Evolutionary conservation across 495 filamentous ascomycete species (phyloP).

Genomic region (Xylona heveae): DNA sequence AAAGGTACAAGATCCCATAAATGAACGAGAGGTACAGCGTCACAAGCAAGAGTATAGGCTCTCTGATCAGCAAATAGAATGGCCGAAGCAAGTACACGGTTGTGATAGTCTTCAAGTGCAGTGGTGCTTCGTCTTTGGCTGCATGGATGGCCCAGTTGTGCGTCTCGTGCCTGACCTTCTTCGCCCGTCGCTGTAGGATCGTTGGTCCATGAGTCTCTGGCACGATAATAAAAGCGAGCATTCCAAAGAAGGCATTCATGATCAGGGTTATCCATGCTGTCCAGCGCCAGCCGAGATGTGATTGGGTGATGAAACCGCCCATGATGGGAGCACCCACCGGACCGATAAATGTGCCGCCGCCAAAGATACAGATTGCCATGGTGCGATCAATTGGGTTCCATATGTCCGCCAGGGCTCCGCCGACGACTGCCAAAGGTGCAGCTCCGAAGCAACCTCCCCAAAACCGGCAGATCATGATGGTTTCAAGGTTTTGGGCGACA

Average conservation of each 20-base stretch:
- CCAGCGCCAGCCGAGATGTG: slow-evolving; percentile 18
- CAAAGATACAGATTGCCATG: neutral
- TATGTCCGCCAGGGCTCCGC: neutral
- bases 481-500: slow-evolving; percentile 33
- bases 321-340: slow-evolving; percentile 13
- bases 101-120: slow-evolving; percentile 23
- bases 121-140: slow-evolving; percentile 30
- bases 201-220: slow-evolving; percentile 39
- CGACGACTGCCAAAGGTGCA: slow-evolving; percentile 27
- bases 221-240: slow-evolving; percentile 18
- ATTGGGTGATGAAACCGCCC: slow-evolving; percentile 13
- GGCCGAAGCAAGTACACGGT: slow-evolving; percentile 35
- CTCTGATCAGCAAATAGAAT: slow-evolving; percentile 32
- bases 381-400: neutral
- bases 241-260: slow-evolving; percentile 24
- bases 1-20: slow-evolving; percentile 42
- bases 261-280: slow-evolving; percentile 43
- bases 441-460: slow-evolving; percentile 39
- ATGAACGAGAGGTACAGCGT: slow-evolving; percentile 26
- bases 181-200: slow-evolving; percentile 33
- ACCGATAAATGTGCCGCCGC: slow-evolving; percentile 10
- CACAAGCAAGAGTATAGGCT: slow-evolving; percentile 30
- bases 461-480: slow-evolving; percentile 39
- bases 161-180: slow-evolving; percentile 33
- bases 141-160: slow-evolving; percentile 38